Percentiles rank a stretch among this genome's conserved stretches.
phyloP scores from a whole-genome alignment of 2,329 filamentous ascomycete species.

The Proliferodiscus dingleyae region DNA sequence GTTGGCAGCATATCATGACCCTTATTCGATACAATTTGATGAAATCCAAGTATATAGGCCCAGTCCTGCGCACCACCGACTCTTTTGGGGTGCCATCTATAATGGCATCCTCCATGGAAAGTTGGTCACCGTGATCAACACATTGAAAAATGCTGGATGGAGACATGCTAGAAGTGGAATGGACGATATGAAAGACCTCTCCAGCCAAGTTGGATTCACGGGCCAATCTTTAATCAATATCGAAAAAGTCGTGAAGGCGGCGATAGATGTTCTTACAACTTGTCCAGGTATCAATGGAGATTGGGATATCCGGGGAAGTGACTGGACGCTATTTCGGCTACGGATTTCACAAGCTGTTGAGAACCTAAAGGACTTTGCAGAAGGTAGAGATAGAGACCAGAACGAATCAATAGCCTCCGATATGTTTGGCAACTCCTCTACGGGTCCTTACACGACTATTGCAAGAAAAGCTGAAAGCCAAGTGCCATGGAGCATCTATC shows the following conservation, averaged over 20 bases:
- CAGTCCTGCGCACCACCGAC: conserved; percentile 68
- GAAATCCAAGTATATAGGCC: conserved; percentile 60
- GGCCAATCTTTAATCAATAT: conserved; percentile 75
- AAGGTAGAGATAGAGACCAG: conserved; percentile 56
- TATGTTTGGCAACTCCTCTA: conserved; percentile 38
- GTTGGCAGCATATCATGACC: conserved; percentile 71
- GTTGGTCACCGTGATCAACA: conserved; percentile 57
- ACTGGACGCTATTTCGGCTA: conserved; percentile 81
- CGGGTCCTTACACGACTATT: conserved; percentile 56
- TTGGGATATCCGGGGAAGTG: conserved; percentile 77
- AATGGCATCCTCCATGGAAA: conserved; percentile 70
- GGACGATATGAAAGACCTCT: conserved; percentile 57
- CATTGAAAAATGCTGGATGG: conserved; percentile 75
- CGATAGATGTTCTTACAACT: conserved; percentile 63
- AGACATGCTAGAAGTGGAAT: conserved; percentile 62
- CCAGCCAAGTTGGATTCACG: conserved; percentile 53
- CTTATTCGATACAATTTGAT: conserved; percentile 62
- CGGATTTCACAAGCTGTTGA: conserved; percentile 65
- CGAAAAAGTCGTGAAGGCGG: conserved; percentile 63
- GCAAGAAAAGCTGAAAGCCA: conserved; percentile 74
- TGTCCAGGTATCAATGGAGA: conserved; percentile 67
- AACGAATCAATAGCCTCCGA: conserved; percentile 35
- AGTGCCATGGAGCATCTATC: conserved; percentile 86
- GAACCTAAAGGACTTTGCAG: conserved; percentile 71
- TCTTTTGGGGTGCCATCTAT: conserved; percentile 85